These are phyloP conservation scores for Silene uniflora DNA, from an alignment of 148 eudicot genomes.

Conservation along the genomic window DNA sequence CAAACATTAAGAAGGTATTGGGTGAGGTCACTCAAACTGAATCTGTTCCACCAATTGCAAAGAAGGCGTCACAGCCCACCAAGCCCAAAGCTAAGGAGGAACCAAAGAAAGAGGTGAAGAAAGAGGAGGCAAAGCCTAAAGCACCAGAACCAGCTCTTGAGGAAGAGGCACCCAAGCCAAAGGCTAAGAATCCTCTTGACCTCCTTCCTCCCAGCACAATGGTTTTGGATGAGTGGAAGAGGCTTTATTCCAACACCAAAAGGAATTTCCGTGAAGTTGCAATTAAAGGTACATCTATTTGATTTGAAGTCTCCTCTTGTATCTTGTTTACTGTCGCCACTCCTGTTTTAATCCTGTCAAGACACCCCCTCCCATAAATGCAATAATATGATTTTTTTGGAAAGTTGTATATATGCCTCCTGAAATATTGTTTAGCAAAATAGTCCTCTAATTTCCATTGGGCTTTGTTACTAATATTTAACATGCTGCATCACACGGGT, in stretches of 20 bases:
- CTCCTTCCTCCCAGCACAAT: constrained; percentile 78
- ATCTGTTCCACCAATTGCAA: constrained; percentile 48
- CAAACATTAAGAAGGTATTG: constrained; percentile 58
- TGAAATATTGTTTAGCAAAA: too few species aligned
- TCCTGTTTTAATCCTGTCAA: too few species aligned
- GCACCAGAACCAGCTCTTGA: constrained; percentile 37
- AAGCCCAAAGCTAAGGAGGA: constrained; percentile 53
- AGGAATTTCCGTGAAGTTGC: constrained; percentile 90
- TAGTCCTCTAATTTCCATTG: too few species aligned
- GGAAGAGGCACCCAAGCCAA: constrained; percentile 79
- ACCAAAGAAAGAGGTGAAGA: constrained; percentile 57
- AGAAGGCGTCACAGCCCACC: constrained; percentile 42
- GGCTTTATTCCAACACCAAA: constrained; percentile 83
- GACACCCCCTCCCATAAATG: too few species aligned
- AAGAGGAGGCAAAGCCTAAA: constrained; percentile 46
- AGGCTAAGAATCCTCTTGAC: constrained; percentile 76
- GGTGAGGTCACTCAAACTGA: constrained; percentile 58
- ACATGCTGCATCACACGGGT: too few species aligned
- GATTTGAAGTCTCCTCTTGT: too few species aligned
- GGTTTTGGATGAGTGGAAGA: constrained; percentile 91
- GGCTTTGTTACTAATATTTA: too few species aligned
- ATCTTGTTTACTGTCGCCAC: too few species aligned
- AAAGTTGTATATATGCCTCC: too few species aligned
- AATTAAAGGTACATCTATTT: constrained; percentile 46
- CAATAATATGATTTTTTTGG: too few species aligned